Conservation (phyloP, 192 early-diverging fungal species). For the Funneliformis mosseae region DNA sequence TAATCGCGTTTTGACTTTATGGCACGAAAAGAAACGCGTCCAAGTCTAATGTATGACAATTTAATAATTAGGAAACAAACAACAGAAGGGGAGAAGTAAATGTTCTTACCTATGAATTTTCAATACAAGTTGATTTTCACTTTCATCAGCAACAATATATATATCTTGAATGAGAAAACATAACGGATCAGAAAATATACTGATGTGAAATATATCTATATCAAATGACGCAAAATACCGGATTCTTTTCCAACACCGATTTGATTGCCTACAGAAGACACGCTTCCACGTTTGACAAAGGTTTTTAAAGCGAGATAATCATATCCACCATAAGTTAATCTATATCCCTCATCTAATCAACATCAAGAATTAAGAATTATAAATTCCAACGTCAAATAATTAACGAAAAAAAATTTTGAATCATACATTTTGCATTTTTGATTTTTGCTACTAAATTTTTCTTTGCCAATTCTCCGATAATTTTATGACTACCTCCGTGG, state of each 20-base stretch:
- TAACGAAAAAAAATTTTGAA: neutral
- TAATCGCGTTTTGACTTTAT: slow-evolving; percentile 99
- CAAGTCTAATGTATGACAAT: slow-evolving; percentile 61
- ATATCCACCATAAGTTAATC: slow-evolving; percentile 98
- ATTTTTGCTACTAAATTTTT: slow-evolving; percentile 88
- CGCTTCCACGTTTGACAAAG: slow-evolving; percentile 80
- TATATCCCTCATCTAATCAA: slow-evolving; percentile 85
- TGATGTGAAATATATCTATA: neutral
- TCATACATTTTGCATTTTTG: slow-evolving; percentile 77
- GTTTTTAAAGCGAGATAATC: slow-evolving; percentile 97
- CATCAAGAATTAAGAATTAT: neutral
- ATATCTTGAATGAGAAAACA: slow-evolving; percentile 67
- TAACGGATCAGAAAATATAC: neutral
- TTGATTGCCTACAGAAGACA: slow-evolving; percentile 97
- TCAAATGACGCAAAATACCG: slow-evolving; percentile 33
- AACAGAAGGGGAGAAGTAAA: neutral
- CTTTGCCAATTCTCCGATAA: slow-evolving; percentile 84
- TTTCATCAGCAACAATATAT: slow-evolving; percentile 93
- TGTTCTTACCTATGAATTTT: slow-evolving; percentile 82
- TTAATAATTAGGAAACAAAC: neutral
- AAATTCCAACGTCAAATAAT: slow-evolving; percentile 13
- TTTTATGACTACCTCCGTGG: slow-evolving; percentile 82
- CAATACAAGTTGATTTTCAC: slow-evolving; percentile 87
- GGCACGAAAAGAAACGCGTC: slow-evolving; percentile 93
- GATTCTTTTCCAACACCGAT: slow-evolving; percentile 99